phyloP scores from a whole-genome alignment of 805 yeast species.

The Saccharomyces eubayanus region DNA sequence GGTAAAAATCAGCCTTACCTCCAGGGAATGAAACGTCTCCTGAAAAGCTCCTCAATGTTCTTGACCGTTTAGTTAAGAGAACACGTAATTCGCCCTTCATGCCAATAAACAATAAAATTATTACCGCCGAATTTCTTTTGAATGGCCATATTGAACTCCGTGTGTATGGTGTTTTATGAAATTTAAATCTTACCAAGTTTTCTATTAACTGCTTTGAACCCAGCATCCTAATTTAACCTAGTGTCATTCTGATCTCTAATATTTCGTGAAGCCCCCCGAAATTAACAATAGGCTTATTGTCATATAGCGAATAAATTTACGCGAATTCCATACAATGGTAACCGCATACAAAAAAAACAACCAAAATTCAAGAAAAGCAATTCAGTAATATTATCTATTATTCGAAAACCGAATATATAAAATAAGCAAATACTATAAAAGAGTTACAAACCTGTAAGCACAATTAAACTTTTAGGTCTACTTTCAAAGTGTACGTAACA shows the following conservation, averaged over 20 bases:
- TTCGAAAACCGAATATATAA: neutral
- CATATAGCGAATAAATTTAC: neutral
- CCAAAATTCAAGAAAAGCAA: neutral
- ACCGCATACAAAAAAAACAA: neutral
- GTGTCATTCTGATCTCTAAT: neutral
- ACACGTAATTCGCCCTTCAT: constrained; percentile 68
- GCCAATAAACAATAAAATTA: constrained; percentile 66
- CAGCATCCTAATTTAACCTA: constrained; percentile 7
- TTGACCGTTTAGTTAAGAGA: constrained; percentile 68
- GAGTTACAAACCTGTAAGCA: neutral
- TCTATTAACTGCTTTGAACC: constrained; percentile 14
- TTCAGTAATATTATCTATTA: neutral
- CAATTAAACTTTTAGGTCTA: constrained; percentile 20
- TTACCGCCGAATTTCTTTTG: constrained; percentile 67
- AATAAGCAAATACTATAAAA: neutral
- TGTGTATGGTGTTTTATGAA: constrained; percentile 1
- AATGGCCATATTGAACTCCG: constrained; percentile 59
- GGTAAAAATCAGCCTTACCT: constrained; percentile 71
- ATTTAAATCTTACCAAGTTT: constrained; percentile 14
- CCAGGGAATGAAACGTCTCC: constrained; percentile 94
- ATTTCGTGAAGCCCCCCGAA: neutral
- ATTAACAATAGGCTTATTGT: neutral
- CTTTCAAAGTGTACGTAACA: constrained; percentile 46
- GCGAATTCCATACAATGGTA: neutral
- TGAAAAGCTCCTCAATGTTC: constrained; percentile 61